Conservation (phyloP, 768 basidiomycete genomes). For the Pisolithus orientalis region DNA sequence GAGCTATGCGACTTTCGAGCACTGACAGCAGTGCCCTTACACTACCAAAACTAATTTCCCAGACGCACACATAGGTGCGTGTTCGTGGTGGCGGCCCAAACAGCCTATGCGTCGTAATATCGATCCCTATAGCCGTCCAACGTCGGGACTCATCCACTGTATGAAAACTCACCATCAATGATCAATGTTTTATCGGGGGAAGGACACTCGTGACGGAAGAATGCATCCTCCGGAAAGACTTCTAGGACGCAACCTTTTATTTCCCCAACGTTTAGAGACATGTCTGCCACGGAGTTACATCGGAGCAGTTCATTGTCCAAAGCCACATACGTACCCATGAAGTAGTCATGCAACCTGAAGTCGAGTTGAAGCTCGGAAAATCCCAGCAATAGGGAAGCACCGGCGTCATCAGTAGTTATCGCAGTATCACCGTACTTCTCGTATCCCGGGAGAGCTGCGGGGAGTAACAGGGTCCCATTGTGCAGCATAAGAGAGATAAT, state of each 20-base stretch:
- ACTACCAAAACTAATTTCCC: constrained; percentile 77
- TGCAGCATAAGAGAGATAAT: constrained; percentile 50
- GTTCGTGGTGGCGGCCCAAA: constrained; percentile 87
- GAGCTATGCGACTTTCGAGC: constrained; percentile 43
- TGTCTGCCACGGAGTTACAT: constrained; percentile 41
- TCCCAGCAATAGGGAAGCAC: constrained; percentile 47
- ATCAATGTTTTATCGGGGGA: constrained; percentile 34
- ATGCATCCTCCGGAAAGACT: constrained; percentile 41
- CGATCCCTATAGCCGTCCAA: constrained; percentile 44
- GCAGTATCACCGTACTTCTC: constrained; percentile 27
- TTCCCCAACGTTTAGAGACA: constrained; percentile 68
- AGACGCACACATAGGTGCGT: constrained; percentile 84
- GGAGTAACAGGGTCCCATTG: constrained; percentile 52
- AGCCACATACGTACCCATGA: constrained; percentile 59
- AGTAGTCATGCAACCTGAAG: constrained; percentile 77
- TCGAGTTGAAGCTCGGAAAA: constrained; percentile 70
- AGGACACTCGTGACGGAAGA: constrained; percentile 16
- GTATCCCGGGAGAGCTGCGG: constrained; percentile 63
- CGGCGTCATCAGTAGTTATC: constrained; percentile 33
- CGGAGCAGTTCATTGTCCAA: not conserved
- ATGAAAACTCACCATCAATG: constrained; percentile 38
- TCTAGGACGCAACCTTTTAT: constrained; percentile 46
- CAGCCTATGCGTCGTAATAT: constrained; percentile 77
- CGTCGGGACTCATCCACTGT: not conserved
- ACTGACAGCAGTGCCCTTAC: constrained; percentile 54